phyloP scores from a whole-genome alignment of 2,329 filamentous ascomycete species.

The Clarireedia monteithiana region DNA sequence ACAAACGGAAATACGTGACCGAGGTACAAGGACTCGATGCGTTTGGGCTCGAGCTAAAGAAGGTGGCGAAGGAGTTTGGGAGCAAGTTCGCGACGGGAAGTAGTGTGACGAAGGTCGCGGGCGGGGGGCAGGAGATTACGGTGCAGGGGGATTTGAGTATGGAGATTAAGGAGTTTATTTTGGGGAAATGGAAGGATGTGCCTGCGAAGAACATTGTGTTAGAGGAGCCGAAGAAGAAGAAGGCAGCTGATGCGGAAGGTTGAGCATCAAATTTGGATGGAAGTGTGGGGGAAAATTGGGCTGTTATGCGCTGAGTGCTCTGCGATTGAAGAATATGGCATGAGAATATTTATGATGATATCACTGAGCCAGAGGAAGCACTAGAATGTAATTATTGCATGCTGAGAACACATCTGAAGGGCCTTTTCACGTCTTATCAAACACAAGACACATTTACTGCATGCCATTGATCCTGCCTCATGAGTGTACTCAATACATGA shows the following conservation, averaged over 20 bases:
- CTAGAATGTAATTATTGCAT: too few species aligned
- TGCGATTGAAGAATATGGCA: neutral
- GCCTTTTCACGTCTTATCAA: neutral
- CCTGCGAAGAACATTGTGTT: constrained; percentile 93
- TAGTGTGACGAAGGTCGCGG: constrained; percentile 81
- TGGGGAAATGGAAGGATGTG: constrained; percentile 82
- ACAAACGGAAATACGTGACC: constrained; percentile 96
- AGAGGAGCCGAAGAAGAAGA: constrained; percentile 95
- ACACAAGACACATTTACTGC: neutral
- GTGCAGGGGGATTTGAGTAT: constrained; percentile 95
- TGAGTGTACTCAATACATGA: neutral
- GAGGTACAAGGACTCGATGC: constrained; percentile 84
- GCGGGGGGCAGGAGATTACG: constrained; percentile 90
- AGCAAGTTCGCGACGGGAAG: constrained; percentile 98
- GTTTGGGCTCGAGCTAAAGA: constrained; percentile 89
- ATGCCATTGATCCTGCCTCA: neutral
- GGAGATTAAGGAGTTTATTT: constrained; percentile 84
- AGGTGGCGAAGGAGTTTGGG: constrained; percentile 90
- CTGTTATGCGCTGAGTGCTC: neutral
- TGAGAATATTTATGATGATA: neutral
- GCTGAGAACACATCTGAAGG: too few species aligned
- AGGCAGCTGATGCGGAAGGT: constrained; percentile 38
- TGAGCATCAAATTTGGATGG: neutral
- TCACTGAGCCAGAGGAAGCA: neutral
- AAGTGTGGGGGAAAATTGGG: neutral